phyloP scores from a whole-genome alignment of 1,139 yeast species.

The Hemisphaericaspora subhashii region DNA sequence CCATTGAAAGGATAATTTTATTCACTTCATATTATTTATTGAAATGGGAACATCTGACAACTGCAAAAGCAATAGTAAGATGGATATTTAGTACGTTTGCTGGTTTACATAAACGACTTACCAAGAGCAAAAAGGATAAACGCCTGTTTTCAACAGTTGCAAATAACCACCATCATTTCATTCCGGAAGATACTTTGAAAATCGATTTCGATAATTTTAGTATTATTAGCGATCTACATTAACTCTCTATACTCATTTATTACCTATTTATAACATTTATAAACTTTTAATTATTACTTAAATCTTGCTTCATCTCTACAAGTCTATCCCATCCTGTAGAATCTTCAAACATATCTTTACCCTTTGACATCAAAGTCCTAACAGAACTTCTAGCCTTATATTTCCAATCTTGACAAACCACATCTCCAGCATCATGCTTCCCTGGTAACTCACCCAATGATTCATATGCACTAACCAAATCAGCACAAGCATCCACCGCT shows the following conservation, averaged over 20 bases:
- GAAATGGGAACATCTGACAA: constrained; percentile 11
- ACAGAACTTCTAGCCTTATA: constrained; percentile 76
- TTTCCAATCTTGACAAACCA: constrained; percentile 91
- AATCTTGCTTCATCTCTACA: constrained; percentile 51
- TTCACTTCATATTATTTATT: constrained; percentile 12
- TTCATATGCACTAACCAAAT: constrained; percentile 84
- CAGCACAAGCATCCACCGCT: constrained; percentile 78
- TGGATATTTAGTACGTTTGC: background rate
- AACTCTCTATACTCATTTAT: constrained; percentile 1
- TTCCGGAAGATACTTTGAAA: constrained; percentile 23
- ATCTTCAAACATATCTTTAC: constrained; percentile 77
- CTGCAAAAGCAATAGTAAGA: constrained; percentile 7
- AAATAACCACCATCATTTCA: too few species aligned
- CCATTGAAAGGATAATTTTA: constrained; percentile 8
- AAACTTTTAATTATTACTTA: constrained; percentile 15
- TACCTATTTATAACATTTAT: constrained; percentile 1
- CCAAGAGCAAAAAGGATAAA: too few species aligned
- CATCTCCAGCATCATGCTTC: constrained; percentile 75
- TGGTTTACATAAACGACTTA: background rate
- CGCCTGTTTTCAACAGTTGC: too few species aligned
- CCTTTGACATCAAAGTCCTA: constrained; percentile 76
- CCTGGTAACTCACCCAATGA: constrained; percentile 87
- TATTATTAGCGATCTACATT: constrained; percentile 26
- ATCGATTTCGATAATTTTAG: constrained; percentile 30
- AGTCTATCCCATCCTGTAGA: constrained; percentile 75